These are phyloP conservation scores for Colletotrichum melonis DNA, from an alignment of 2,329 filamentous ascomycete species.

Conservation along the genomic window DNA sequence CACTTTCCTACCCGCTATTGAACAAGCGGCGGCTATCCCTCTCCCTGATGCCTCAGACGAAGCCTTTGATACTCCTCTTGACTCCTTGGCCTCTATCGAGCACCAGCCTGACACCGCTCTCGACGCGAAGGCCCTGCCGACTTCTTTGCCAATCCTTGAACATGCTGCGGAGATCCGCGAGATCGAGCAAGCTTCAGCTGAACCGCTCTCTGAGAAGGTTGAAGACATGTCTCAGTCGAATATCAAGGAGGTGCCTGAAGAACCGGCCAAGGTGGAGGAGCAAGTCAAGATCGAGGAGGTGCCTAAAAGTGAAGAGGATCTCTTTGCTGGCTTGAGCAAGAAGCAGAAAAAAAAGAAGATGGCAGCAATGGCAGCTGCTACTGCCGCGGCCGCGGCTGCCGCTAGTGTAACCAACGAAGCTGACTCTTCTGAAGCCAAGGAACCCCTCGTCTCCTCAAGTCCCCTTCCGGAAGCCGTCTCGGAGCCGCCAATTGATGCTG, in stretches of 20 bases:
- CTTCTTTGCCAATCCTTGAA: neutral
- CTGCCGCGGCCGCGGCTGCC: neutral
- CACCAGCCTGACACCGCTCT: neutral
- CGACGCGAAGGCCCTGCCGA: neutral
- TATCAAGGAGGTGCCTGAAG: neutral
- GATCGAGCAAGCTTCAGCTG: neutral
- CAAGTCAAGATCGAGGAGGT: neutral
- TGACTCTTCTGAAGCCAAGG: neutral
- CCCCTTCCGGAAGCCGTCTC: neutral
- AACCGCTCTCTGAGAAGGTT: neutral
- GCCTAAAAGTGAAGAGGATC: constrained; percentile 36
- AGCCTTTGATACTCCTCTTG: neutral
- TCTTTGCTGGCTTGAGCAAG: constrained; percentile 1
- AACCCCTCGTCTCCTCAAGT: constrained; percentile 1
- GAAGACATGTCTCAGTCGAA: neutral
- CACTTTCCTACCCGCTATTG: neutral
- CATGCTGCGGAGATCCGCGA: neutral
- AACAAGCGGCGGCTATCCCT: neutral
- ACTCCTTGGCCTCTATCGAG: neutral
- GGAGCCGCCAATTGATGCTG: neutral
- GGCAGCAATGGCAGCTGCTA: neutral
- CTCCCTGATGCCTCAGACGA: neutral
- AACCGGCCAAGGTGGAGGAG: neutral
- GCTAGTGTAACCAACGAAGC: neutral
- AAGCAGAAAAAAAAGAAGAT: neutral